Evolutionary conservation across 1,284 basidiomycete genomes (phyloP), one percentile per base, ranked within the genome.

Genomic region (Leccinum fallax): DNA sequence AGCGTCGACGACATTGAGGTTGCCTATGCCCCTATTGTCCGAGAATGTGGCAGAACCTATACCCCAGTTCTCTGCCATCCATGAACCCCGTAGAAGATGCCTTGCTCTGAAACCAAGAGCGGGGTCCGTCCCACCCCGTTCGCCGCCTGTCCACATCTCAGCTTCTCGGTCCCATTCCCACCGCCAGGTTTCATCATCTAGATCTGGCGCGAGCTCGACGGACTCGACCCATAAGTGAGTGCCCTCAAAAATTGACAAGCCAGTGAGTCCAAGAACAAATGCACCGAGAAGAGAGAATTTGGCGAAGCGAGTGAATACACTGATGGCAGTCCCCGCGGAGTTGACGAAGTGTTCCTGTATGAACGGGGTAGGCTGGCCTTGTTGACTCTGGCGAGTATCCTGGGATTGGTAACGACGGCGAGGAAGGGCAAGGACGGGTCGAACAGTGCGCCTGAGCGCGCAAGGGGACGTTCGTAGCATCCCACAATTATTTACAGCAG

Each of bases 131-230:
- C 93, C 93, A 8, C 89, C 90, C 21, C 63, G 71, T 7, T 71
- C 69, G 15, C 89, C 85, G n/a, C 90, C 90, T 2, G 89, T 84
- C 92, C 92, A 94, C 51, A 80, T 80, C 62, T 88, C 87, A 38
- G 81, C 81, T 63, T 93, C 89, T 10, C 81, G 71, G 67, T 88
- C 82, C 93, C 93, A 95, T 65, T 88, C 87, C 84, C 86, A 94
- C 62, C 76, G 78, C 56, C 75, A 76, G 8, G 78, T 79, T 55
- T 89, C 87, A 34, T 79, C 76, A 62, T 89, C 85, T 38, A 69
- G 69, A 59, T 87, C 81, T 30, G 83, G 74, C 2, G 80, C 79
- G 40, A 93, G 80, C 59, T 79, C 81, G 26, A 84, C 77, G 40
- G 84, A 79, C 75, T 94, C 92, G 43, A 93, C 85, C 80, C 85